Conservation (phyloP, 371 early-diverging fungal species). For the Mucor saturninus region DNA sequence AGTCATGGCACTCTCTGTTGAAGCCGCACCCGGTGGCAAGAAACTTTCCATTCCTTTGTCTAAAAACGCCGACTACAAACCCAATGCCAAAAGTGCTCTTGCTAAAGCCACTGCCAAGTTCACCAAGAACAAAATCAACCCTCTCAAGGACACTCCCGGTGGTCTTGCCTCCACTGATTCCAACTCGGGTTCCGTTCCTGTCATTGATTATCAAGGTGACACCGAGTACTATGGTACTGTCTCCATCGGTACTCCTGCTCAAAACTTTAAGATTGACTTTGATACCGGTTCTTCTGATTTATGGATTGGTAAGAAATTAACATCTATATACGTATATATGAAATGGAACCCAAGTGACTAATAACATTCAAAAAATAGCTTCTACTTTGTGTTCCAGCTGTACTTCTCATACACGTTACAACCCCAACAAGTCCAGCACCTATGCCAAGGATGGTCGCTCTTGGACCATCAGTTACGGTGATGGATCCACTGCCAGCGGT, state of each 20-base stretch:
- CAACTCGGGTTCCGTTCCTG: slow-evolving; percentile 16
- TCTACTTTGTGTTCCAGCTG: slow-evolving; percentile 39
- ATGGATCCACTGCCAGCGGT: slow-evolving; percentile 43
- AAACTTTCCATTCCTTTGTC: slow-evolving; percentile 20
- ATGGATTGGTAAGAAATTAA: slow-evolving; percentile 52
- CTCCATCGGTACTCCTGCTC: slow-evolving; percentile 68
- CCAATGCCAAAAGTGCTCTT: slow-evolving; percentile 23
- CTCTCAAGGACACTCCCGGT: background rate
- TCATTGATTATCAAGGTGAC: slow-evolving; percentile 28
- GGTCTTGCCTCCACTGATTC: background rate
- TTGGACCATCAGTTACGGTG: slow-evolving; percentile 57
- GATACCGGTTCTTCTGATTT: slow-evolving; percentile 77
- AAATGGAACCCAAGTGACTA: background rate
- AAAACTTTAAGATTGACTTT: slow-evolving; percentile 66
- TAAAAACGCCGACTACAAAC: slow-evolving; percentile 21
- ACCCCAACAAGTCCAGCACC: slow-evolving; percentile 47
- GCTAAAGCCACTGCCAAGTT: slow-evolving; percentile 25
- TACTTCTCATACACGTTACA: slow-evolving; percentile 38
- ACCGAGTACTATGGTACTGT: slow-evolving; percentile 61
- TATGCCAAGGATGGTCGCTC: slow-evolving; percentile 43
- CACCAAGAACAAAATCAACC: slow-evolving; percentile 5
- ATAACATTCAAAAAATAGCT: slow-evolving; percentile 15
- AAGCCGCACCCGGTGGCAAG: slow-evolving; percentile 14
- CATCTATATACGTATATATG: too few relatives aligned
- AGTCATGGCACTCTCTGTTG: slow-evolving; percentile 15